Percentiles rank a stretch among this genome's conserved stretches.
Conservation (phyloP, 2,329 filamentous ascomycete species). For the Penicillium sp. region DNA sequence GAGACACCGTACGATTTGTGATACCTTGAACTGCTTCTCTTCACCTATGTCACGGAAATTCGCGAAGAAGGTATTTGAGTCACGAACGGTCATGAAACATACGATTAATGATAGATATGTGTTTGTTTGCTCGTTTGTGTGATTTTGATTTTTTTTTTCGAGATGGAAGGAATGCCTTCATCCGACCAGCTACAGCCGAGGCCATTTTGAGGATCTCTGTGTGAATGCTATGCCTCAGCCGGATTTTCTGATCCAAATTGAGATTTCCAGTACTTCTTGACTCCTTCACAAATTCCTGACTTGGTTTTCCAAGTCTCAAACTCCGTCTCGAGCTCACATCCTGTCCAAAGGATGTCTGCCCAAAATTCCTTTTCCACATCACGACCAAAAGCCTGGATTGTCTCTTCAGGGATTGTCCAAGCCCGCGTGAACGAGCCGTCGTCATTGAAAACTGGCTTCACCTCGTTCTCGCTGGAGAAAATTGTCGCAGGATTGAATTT, state of each 20-base stretch:
- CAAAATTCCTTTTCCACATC: conserved; percentile 34
- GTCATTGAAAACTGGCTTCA: conserved; percentile 20
- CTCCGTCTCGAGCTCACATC: conserved; percentile 28
- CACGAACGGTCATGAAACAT: background rate
- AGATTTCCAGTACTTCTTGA: conserved; percentile 27
- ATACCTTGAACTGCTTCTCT: background rate
- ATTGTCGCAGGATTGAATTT: conserved; percentile 34
- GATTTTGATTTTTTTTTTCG: background rate
- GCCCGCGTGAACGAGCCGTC: conserved; percentile 25
- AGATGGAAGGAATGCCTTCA: background rate
- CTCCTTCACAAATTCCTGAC: conserved; percentile 25
- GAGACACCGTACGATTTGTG: conserved; percentile 32
- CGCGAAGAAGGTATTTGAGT: background rate
- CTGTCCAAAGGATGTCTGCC: conserved; percentile 32
- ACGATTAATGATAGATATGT: background rate
- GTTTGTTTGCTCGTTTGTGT: background rate
- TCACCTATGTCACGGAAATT: background rate
- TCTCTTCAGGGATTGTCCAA: conserved; percentile 25
- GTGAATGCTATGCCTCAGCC: conserved; percentile 1
- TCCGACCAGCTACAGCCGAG: too few species aligned
- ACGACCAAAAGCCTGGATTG: conserved; percentile 23
- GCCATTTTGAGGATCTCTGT: too few species aligned
- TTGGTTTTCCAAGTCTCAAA: conserved; percentile 26
- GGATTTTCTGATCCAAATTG: conserved; percentile 15
- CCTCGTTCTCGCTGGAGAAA: conserved; percentile 21